Evolutionary conservation across 2,329 filamentous ascomycete species (phyloP).

Genomic region (Neonectria faginata): DNA sequence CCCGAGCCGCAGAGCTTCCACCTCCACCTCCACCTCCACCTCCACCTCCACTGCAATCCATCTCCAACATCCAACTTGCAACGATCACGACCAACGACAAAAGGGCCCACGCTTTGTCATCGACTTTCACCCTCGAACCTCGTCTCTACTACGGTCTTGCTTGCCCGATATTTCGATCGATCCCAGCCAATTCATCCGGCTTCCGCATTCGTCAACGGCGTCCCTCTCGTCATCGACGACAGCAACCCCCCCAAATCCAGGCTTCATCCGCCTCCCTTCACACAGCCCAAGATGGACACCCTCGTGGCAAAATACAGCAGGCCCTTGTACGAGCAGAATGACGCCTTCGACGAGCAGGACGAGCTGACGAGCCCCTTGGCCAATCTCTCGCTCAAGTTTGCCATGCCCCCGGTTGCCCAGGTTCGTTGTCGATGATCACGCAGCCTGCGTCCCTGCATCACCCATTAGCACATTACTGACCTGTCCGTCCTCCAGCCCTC

Average conservation of each 20-base stretch:
- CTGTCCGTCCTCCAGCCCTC: constrained; percentile 71
- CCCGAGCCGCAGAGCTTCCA: constrained; percentile 39
- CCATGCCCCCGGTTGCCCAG: constrained; percentile 91
- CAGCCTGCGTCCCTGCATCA: constrained; percentile 5
- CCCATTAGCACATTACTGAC: constrained; percentile 14
- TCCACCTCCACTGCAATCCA: constrained; percentile 4
- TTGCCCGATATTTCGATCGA: constrained; percentile 1
- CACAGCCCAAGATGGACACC: constrained; percentile 77
- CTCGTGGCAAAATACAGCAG: constrained; percentile 93
- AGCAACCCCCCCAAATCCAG: constrained; percentile 1
- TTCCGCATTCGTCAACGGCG: constrained; percentile 6
- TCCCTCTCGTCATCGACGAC: constrained; percentile 15
- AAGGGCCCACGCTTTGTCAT: background rate
- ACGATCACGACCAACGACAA: background rate
- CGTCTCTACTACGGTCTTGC: background rate
- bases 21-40: constrained; percentile 10
- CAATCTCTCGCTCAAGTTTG: constrained; percentile 90
- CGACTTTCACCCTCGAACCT: background rate
- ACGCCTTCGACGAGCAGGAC: constrained; percentile 78
- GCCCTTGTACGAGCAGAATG: constrained; percentile 77
- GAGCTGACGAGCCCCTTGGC: constrained; percentile 79
- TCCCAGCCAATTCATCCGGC: background rate
- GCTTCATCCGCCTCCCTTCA: constrained; percentile 11
- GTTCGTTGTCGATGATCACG: constrained; percentile 63
- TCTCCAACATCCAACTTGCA: constrained; percentile 4